A percentile compares a stretch with the other conserved stretches of the same genome.
These are phyloP conservation scores for Teratosphaeriaceae sp. DNA, from an alignment of 2,329 filamentous ascomycete species.

Conservation along the genomic window DNA sequence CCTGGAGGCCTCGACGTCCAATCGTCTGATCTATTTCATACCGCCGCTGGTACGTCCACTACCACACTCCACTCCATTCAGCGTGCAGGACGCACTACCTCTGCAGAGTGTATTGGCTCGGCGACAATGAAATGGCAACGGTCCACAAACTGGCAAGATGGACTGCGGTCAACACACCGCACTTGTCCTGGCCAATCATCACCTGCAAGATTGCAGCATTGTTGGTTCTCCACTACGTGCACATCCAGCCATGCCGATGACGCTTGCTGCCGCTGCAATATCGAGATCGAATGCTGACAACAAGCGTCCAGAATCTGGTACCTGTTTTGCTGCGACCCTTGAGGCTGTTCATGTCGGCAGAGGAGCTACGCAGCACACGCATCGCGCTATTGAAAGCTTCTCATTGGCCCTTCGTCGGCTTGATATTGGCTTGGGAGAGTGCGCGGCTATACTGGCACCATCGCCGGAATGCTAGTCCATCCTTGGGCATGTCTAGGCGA, in stretches of 20 bases:
- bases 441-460: slow-evolving; percentile 23
- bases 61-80: not conserved
- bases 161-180: too few species aligned
- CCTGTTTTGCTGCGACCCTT: slow-evolving; percentile 67
- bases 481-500: slow-evolving; percentile 20
- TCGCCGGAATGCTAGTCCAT: slow-evolving; percentile 7
- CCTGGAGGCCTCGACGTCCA: slow-evolving; percentile 45
- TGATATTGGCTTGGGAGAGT: slow-evolving; percentile 62
- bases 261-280: not conserved
- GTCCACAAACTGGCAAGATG: too few species aligned
- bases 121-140: too few species aligned
- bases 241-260: not conserved
- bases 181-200: too few species aligned
- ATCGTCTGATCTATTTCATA: slow-evolving; percentile 43
- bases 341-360: slow-evolving; percentile 59
- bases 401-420: slow-evolving; percentile 61
- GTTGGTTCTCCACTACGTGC: not conserved
- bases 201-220: too few species aligned
- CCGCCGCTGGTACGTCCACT: slow-evolving; percentile 38
- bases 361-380: slow-evolving; percentile 55
- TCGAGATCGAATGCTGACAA: not conserved
- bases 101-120: too few species aligned
- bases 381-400: slow-evolving; percentile 54
- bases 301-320: slow-evolving; percentile 66
- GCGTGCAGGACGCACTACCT: not conserved